Conservation (phyloP, 148 eudicot genomes). For the Rhododendron kiyosumense region DNA sequence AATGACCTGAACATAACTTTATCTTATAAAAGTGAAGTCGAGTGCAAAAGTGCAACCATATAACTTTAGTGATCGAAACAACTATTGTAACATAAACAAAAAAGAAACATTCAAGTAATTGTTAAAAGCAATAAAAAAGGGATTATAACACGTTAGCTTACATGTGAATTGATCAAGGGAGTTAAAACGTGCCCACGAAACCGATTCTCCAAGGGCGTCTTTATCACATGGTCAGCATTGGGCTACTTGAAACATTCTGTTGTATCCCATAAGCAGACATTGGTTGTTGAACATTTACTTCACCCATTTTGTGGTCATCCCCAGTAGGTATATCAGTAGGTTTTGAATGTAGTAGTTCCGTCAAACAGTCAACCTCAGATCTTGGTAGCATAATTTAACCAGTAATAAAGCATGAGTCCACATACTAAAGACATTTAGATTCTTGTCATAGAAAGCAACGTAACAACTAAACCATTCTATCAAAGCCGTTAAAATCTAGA, state of each 20-base stretch:
- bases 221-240: conserved; percentile 18
- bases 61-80: not conserved
- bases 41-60: not conserved
- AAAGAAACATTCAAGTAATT: not conserved
- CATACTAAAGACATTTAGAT: not conserved
- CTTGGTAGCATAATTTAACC: conserved; percentile 30
- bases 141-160: conserved; percentile 21
- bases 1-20: conserved; percentile 33
- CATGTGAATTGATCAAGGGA: conserved; percentile 45
- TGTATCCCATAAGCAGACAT: conserved; percentile 23
- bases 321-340: conserved; percentile 32
- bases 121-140: not conserved
- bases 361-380: conserved; percentile 62
- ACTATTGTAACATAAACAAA: not conserved
- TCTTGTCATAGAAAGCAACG: not conserved
- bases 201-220: conserved; percentile 20
- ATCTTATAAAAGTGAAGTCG: conserved; percentile 4
- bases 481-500: not conserved
- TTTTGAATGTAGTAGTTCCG: conserved; percentile 49
- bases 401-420: conserved; percentile 4
- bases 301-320: conserved; percentile 23
- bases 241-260: conserved; percentile 11
- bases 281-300: conserved; percentile 22
- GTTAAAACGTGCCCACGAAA: conserved; percentile 27
- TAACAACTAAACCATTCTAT: not conserved